phyloP scores from a whole-genome alignment of 2,329 filamentous ascomycete species.

The Trichoderma lentiforme region DNA sequence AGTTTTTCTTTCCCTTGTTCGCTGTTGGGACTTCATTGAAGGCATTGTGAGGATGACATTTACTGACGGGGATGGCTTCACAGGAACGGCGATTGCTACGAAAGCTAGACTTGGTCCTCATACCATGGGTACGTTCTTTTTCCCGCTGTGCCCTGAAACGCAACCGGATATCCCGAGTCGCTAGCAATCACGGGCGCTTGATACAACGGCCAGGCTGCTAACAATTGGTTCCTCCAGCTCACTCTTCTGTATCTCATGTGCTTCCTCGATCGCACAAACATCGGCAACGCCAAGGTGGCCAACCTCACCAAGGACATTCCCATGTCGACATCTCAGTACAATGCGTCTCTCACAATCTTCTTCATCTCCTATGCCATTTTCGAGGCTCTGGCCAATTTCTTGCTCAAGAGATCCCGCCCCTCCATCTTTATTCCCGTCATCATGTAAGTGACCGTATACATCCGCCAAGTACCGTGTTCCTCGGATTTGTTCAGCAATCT shows the following conservation, averaged over 20 bases:
- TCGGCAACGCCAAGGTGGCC: conserved; percentile 66
- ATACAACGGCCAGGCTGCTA: not conserved
- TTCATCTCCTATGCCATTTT: conserved; percentile 82
- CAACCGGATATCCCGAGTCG: not conserved
- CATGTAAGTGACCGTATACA: conserved; percentile 53
- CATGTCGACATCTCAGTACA: conserved; percentile 62
- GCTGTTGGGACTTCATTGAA: not conserved
- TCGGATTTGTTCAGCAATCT: conserved; percentile 17
- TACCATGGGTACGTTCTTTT: conserved; percentile 51
- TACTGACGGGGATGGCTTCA: not conserved
- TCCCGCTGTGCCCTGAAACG: not conserved
- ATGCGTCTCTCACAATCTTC: conserved; percentile 74
- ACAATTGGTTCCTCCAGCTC: conserved; percentile 40
- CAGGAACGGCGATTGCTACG: conserved; percentile 61
- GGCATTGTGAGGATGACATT: not conserved
- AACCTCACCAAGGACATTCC: conserved; percentile 50
- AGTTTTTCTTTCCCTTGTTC: conserved; percentile 26
- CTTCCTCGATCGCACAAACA: conserved; percentile 75
- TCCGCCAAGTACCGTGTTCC: not conserved
- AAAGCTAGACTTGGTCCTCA: conserved; percentile 59
- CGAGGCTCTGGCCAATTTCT: conserved; percentile 73
- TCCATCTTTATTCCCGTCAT: conserved; percentile 78
- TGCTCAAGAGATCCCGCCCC: conserved; percentile 73
- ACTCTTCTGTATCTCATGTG: conserved; percentile 70
- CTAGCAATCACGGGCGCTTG: not conserved